Evolutionary conservation across 1,139 yeast genomes (phyloP), one percentile per base, ranked within the genome.

Genomic region (Kodamaea sp.): DNA sequence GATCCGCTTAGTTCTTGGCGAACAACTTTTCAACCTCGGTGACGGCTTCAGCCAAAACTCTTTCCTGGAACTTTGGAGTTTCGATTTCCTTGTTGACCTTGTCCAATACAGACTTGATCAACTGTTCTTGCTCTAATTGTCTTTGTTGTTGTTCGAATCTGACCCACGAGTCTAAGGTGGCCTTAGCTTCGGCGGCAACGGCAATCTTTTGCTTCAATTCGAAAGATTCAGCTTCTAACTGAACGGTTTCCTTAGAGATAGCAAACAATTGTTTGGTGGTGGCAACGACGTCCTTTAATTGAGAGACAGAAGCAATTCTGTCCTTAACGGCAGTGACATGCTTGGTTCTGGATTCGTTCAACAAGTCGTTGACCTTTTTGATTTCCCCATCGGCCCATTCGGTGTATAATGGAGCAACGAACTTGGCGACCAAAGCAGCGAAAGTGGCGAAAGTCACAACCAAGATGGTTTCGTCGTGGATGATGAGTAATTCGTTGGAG

Each of bases 101-200:
- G 41, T 88, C 73, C 60, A 89, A 84, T 50, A 92, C 96, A 40
- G 90, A 63, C 63, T 84, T 74, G 57, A 95, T 82, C 59, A 92
- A 80, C 69, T 88, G 96, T 66, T 82, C 80, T 77, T 92, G 98
- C 76, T 92, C 96, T 60, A 83, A 72, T 77, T 88, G 96, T 75
- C 97, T 92, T 56, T 90, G 94, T 63, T 88, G 90, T 52, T 88
- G 84, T 76, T 92, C 98, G 69, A 86, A 88, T 81, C 97, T 88
- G 55, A 89, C 97, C 98, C 98, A 92, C 23, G 97, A 88, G 71
- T 92, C 98, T 63, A 92, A 81, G 43, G 92, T 95, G 41, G 95
- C 71, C 76, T 85, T 89, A 59, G 97, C 97, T 75, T 89, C 96
- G 43, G 72, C 55, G 43, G 95, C 92, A 53, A 88, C 79, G 47